Percentiles rank a stretch among this genome's conserved stretches.
phyloP scores from a whole-genome alignment of 805 yeast genomes.

The Candida yuanshanica region DNA sequence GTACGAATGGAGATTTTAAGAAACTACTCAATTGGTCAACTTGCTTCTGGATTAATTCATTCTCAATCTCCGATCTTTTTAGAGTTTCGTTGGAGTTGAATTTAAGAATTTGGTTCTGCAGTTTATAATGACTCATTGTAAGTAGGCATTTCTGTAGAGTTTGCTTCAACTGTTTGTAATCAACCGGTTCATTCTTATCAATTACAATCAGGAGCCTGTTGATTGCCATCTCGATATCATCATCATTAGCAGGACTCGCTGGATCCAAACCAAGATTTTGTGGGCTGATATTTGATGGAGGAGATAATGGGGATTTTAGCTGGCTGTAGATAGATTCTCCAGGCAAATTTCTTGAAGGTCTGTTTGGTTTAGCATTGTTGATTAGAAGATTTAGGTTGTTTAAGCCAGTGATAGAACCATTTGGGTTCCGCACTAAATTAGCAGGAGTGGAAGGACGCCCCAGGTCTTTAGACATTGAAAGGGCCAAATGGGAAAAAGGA shows the following conservation, averaged over 20 bases:
- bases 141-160: constrained; percentile 10
- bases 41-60: constrained; percentile 18
- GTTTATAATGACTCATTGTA: constrained; percentile 16
- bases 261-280: not conserved
- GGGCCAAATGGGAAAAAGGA: not conserved
- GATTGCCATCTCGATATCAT: constrained; percentile 1
- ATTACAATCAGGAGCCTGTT: constrained; percentile 1
- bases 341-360: not conserved
- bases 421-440: not conserved
- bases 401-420: not conserved
- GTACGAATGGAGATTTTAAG: constrained; percentile 18
- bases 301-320: constrained; percentile 9
- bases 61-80: constrained; percentile 19
- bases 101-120: constrained; percentile 16
- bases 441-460: not conserved
- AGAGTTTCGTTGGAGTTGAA: constrained; percentile 16
- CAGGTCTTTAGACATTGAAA: not conserved
- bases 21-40: constrained; percentile 12
- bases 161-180: constrained; percentile 1
- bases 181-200: constrained; percentile 2
- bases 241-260: not conserved
- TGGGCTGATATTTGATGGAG: not conserved
- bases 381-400: not conserved
- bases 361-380: not conserved
- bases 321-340: constrained; percentile 4